Base-by-base conservation (phyloP, 345 rosid species). In the Camelina neglecta region DNA sequence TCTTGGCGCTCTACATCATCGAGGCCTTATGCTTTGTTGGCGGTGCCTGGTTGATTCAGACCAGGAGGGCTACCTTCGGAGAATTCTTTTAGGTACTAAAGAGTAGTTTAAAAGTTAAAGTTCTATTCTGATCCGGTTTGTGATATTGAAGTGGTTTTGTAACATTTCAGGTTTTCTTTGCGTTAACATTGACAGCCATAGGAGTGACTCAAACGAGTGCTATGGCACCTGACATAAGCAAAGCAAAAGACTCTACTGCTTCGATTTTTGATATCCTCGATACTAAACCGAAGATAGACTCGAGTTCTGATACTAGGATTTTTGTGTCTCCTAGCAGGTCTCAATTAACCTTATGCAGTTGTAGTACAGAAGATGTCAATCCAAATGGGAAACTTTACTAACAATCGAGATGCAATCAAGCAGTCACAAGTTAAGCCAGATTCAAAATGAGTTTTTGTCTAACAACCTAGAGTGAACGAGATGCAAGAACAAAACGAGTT, bases 1-100 rank as follows among this genome's bases (percentile, higher is more conserved):
- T 60, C 78, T 75, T 75, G 12, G 23, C 55, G 6, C 65, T 71
- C 23, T 72, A 50, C 33, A 44, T 49, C 21, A 51, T 72, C 7
- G 39, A 53, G 5, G 4, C 7, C 7, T 9, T 53, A 21, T 10
- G 31, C 7, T 53, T 53, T 11, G 1, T 4, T 29, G 13, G 12
- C 13, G 15, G 57, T 10, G 4, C 57, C 31, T 10, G 6, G 57
- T 53, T 51, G 29, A 51, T 53, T 53, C 33, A 53, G 7, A 24
- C 3, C 7, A 53, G 15, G 31, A 53, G 0, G 15, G 58, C 58
- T 5, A 53, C 58, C 1, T 53, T 53, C 4, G 58, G 31, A 53
- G 58, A 53, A 7, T 21, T 53, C 31, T 23, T 53, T 23, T 7
- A 53, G 58, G 58, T 53, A 53, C 4, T 11, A 4, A 53, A 18